Conservation (phyloP, 495 filamentous ascomycete species). For the Xylaria scruposa region DNA sequence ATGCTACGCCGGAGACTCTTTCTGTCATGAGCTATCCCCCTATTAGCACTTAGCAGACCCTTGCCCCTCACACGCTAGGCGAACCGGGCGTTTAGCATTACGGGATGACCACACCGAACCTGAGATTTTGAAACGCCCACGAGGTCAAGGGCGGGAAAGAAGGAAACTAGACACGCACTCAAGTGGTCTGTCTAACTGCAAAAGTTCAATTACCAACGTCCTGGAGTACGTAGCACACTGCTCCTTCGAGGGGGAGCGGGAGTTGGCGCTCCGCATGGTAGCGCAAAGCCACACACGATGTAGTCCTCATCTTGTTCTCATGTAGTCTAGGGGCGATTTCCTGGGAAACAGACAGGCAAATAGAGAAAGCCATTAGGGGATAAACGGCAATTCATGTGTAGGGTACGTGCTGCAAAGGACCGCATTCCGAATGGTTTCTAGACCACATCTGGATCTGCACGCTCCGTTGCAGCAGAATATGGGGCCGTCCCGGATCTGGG, state of each 20-base stretch:
- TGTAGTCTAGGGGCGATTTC: not conserved
- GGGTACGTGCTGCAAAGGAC: not conserved
- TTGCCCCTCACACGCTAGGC: not conserved
- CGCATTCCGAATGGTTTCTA: not conserved
- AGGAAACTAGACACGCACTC: not conserved
- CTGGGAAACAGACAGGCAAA: not conserved
- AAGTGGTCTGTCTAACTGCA: not conserved
- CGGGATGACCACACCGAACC: not conserved
- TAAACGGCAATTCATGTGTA: constrained; percentile 1
- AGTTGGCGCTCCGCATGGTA: constrained; percentile 34
- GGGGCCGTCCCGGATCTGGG: not conserved
- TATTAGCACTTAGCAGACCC: not conserved
- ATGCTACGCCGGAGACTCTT: not conserved
- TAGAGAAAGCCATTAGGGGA: constrained; percentile 5
- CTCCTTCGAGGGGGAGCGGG: constrained; percentile 35
- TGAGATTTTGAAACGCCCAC: not conserved
- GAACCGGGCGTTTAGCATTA: not conserved
- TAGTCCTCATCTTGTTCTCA: not conserved
- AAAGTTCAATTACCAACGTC: not conserved
- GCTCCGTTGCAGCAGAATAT: not conserved
- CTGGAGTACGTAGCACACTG: not conserved
- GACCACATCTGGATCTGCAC: not conserved
- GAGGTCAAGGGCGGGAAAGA: not conserved
- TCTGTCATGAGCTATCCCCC: not conserved
- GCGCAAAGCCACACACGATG: not conserved